phyloP scores from a whole-genome alignment of 331 rosid species.

The Quercus tomentella region DNA sequence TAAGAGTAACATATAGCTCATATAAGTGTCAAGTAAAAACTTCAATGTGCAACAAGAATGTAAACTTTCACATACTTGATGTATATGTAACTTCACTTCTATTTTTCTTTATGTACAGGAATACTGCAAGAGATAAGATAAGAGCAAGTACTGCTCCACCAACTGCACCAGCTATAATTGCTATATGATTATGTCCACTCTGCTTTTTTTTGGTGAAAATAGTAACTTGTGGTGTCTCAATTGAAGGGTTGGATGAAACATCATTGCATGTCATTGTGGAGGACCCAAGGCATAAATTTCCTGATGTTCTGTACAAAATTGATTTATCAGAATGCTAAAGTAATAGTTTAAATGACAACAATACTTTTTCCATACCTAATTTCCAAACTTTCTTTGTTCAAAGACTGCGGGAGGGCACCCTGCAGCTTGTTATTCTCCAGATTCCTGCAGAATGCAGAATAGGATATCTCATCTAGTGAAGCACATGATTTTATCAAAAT shows the following conservation, averaged over 20 bases:
- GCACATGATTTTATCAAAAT: not conserved
- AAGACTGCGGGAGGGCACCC: slow-evolving; percentile 73
- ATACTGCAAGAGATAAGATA: slow-evolving; percentile 32
- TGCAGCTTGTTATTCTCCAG: slow-evolving; percentile 78
- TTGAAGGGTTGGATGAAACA: slow-evolving; percentile 48
- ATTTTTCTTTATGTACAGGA: slow-evolving; percentile 43
- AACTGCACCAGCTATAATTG: slow-evolving; percentile 44
- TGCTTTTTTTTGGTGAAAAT: slow-evolving; percentile 44
- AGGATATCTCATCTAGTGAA: slow-evolving; percentile 1
- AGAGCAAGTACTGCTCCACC: slow-evolving; percentile 56
- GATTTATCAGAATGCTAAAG: slow-evolving; percentile 15
- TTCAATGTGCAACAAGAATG: not conserved
- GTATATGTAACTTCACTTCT: slow-evolving; percentile 40
- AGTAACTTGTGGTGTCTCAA: slow-evolving; percentile 80
- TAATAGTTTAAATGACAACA: not conserved
- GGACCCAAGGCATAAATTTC: slow-evolving; percentile 76
- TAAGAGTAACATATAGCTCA: not conserved
- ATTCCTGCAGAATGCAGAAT: slow-evolving; percentile 47
- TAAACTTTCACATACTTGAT: slow-evolving; percentile 42
- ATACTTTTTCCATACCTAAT: slow-evolving; percentile 45
- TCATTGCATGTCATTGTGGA: slow-evolving; percentile 58
- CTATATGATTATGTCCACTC: slow-evolving; percentile 32
- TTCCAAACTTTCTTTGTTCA: slow-evolving; percentile 69
- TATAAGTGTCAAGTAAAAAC: slow-evolving; percentile 1
- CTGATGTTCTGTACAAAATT: slow-evolving; percentile 60